phyloP scores from a whole-genome alignment of 176 grass and related monocot species.

The Eleusine coracana region DNA sequence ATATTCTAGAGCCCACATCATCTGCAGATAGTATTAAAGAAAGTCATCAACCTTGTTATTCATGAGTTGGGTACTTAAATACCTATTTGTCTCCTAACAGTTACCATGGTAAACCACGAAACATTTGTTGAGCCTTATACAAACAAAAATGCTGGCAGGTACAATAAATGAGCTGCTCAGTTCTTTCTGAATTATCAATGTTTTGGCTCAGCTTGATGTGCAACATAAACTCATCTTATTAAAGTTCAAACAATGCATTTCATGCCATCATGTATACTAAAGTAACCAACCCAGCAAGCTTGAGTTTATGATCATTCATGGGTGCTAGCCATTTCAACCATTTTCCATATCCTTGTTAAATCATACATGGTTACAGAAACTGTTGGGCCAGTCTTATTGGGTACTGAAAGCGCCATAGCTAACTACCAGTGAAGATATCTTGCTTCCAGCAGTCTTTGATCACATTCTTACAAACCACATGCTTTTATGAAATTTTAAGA shows the following conservation, averaged over 20 bases:
- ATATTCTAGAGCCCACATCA: conserved; percentile 99
- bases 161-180: neutral
- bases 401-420: neutral
- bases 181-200: neutral
- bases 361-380: neutral
- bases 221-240: conserved; percentile 11
- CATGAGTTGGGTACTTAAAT: neutral
- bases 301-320: neutral
- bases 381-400: neutral
- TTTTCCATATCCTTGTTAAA: neutral
- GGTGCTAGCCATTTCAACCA: neutral
- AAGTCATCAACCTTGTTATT: conserved; percentile 13
- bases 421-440: neutral
- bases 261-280: neutral
- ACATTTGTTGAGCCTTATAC: neutral
- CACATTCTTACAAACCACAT: neutral
- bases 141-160: neutral
- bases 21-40: conserved; percentile 54
- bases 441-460: neutral
- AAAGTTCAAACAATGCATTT: neutral
- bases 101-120: neutral
- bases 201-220: neutral
- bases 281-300: conserved; percentile 1
- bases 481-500: neutral
- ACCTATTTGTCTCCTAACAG: neutral